Evolutionary conservation across 441 rosid genomes (phyloP), one percentile per base, ranked within the genome.

Genomic region (Pelargonium fulgidum): DNA sequence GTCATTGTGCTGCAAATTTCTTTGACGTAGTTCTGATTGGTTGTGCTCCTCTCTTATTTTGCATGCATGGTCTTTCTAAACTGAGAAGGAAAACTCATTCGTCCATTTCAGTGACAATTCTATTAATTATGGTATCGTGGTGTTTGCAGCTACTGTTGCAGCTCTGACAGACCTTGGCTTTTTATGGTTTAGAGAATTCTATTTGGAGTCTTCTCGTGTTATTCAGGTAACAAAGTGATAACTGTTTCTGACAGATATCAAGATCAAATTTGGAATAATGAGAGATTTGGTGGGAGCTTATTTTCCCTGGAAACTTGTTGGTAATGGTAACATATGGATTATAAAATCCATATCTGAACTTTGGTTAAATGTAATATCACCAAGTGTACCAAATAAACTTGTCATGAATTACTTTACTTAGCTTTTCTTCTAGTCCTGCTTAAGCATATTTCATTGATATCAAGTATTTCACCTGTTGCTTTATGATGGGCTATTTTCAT

Each of bases 161-260:
- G 87, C 89, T 73, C 80, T 95, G 82, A 92, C 95, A 45, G 98
- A 95, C 85, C 95, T 92, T 68, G 99, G 99, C 72, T 95, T 95
- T 86, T 80, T 95, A 69, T 95, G 98, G 99, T 95, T 89, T 82
- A 85, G 99, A 85, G 99, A 95, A 81, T 95, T 95, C 83, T 95
- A 95, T 81, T 73, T 95, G 90, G 98, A 95, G 85, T 95, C 99
- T 75, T 92, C 99, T 73, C 99, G 95, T 73, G 99, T 92, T 73
- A 95, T 95, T 80, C 99, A 95, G 97, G 99, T 95, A 83, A 72
- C 66, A 78, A 11, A 42, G 52, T 50, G 62, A 64, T 70, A 42
- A 58, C 22, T 42, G 29, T 64, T 22, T 72, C 50, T 17, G 19
- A 47, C 13, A 72, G 67, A 17, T 66, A 52, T 71, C 47, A 75